These are phyloP conservation scores for Dioszegia aurantiaca DNA, from an alignment of 768 basidiomycete species.

Conservation along the genomic window DNA sequence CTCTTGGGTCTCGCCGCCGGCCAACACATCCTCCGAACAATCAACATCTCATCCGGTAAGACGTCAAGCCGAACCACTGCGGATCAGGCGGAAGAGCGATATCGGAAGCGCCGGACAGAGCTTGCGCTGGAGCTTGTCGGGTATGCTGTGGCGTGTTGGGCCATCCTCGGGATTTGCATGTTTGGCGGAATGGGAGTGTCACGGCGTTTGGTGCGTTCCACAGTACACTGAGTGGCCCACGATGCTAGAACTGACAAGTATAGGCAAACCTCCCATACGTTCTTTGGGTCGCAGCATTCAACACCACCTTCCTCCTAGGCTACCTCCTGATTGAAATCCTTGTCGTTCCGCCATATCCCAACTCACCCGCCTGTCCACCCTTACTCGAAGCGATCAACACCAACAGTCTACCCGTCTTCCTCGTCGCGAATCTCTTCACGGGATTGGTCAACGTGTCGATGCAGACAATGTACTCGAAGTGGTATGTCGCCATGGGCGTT, in stretches of 20 bases:
- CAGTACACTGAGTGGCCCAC: neutral
- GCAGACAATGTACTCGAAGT: conserved; percentile 72
- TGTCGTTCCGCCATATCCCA: conserved; percentile 59
- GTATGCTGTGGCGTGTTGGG: conserved; percentile 79
- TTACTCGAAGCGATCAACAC: conserved; percentile 78
- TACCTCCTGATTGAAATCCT: conserved; percentile 73
- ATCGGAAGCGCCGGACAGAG: conserved; percentile 57
- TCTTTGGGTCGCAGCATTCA: conserved; percentile 84
- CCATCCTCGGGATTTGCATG: conserved; percentile 54
- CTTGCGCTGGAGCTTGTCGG: conserved; percentile 71
- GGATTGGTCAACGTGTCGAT: conserved; percentile 78
- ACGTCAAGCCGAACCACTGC: neutral
- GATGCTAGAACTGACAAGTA: neutral
- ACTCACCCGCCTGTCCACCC: conserved; percentile 50
- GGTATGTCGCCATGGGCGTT: conserved; percentile 62
- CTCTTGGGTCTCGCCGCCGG: conserved; percentile 79
- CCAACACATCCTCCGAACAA: conserved; percentile 65
- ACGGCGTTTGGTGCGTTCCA: conserved; percentile 60
- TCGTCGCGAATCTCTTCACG: conserved; percentile 80
- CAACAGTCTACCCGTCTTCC: conserved; percentile 75
- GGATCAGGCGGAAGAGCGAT: conserved; percentile 25
- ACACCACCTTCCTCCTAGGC: conserved; percentile 74
- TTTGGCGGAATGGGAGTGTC: conserved; percentile 57
- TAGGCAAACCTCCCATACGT: conserved; percentile 88
- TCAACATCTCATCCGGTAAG: neutral